Evolutionary conservation across 768 basidiomycete species (phyloP).

Genomic region (Macrolepiota fuliginosa): DNA sequence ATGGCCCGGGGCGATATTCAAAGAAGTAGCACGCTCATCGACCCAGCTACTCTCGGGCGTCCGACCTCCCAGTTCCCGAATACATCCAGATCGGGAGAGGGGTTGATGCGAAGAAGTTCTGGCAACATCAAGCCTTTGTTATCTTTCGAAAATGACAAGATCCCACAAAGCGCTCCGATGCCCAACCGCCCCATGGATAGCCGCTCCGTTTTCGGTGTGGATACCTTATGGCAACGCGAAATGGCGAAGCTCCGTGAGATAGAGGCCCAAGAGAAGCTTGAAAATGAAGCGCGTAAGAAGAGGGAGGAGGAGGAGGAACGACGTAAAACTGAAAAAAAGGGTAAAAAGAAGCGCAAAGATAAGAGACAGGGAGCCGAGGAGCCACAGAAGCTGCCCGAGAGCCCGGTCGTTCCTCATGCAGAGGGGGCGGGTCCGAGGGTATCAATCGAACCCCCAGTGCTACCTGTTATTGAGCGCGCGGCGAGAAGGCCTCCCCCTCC

Average conservation of each 20-base stretch:
- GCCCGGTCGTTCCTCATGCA: conserved; percentile 7
- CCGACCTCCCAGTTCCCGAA: conserved; percentile 44
- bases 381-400: conserved; percentile 12
- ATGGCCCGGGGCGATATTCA: conserved; percentile 65
- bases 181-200: conserved; percentile 32
- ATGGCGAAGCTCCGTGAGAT: conserved; percentile 77
- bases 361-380: conserved; percentile 21
- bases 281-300: conserved; percentile 48
- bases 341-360: conserved; percentile 46
- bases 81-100: conserved; percentile 35
- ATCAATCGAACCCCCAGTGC: conserved; percentile 38
- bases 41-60: conserved; percentile 59
- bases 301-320: conserved; percentile 45
- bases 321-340: conserved; percentile 44
- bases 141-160: conserved; percentile 54
- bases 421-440: conserved; percentile 25
- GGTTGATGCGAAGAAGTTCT: conserved; percentile 48
- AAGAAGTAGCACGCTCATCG: conserved; percentile 70
- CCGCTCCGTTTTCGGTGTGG: conserved; percentile 90
- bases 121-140: conserved; percentile 61
- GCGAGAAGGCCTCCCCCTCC: conserved; percentile 35
- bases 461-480: conserved; percentile 42
- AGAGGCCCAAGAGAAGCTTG: conserved; percentile 62
- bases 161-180: conserved; percentile 23
- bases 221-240: conserved; percentile 91